These are phyloP conservation scores for Hypoxylon sp. DNA, from an alignment of 2,329 filamentous ascomycete genomes.

Conservation along the genomic window DNA sequence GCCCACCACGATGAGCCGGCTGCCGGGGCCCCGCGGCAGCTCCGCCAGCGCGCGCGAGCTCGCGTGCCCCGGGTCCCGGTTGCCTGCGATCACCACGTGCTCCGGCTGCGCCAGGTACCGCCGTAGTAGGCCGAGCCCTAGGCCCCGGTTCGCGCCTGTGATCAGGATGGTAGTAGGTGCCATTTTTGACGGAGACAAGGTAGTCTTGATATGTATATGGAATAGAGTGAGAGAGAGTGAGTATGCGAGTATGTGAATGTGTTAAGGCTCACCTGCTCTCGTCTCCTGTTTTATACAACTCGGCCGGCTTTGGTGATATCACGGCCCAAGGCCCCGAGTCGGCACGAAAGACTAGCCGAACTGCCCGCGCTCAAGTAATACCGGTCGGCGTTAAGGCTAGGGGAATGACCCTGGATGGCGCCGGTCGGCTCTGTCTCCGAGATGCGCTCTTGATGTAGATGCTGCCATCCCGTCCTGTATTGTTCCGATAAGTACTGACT, in stretches of 20 bases:
- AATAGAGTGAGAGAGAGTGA: background rate
- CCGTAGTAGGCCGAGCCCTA: conserved; percentile 48
- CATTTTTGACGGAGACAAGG: conserved; percentile 19
- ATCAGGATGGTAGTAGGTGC: conserved; percentile 47
- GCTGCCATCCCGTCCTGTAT: too few relatives aligned
- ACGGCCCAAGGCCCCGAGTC: background rate
- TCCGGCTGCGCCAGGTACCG: conserved; percentile 60
- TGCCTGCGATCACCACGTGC: conserved; percentile 57
- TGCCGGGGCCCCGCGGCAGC: conserved; percentile 48
- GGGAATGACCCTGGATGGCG: too few relatives aligned
- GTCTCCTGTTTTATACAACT: background rate
- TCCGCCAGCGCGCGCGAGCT: conserved; percentile 44
- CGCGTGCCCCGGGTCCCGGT: conserved; percentile 44
- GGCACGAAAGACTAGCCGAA: conserved; percentile 3
- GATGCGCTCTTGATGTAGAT: too few relatives aligned
- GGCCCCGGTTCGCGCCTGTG: conserved; percentile 50
- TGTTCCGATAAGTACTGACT: too few relatives aligned
- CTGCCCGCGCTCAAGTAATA: conserved; percentile 7
- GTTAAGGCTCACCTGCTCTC: too few relatives aligned
- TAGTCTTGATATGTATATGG: background rate
- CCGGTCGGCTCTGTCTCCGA: too few relatives aligned
- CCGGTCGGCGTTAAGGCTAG: too few relatives aligned
- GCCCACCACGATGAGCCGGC: conserved; percentile 51
- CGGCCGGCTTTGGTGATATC: conserved; percentile 12
- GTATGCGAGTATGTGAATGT: too few relatives aligned